Percentiles rank a stretch among this genome's conserved stretches.
These are phyloP conservation scores for Amanita molliuscula DNA, from an alignment of 768 basidiomycete genomes.

Conservation along the genomic window DNA sequence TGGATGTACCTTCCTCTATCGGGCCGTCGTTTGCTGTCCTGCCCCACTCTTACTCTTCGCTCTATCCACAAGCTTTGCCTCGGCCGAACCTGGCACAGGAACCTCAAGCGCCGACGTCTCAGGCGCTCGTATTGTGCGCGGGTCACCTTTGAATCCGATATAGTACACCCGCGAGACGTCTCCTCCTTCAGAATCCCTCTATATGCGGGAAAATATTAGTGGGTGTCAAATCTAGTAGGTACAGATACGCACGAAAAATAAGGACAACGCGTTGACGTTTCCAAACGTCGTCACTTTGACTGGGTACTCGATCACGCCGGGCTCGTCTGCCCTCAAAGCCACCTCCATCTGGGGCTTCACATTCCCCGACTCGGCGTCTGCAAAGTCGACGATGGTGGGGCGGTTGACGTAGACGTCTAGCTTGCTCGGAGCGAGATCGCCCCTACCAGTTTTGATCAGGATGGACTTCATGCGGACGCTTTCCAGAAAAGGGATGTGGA, in stretches of 20 bases:
- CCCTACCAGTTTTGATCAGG: slow-evolving; percentile 70
- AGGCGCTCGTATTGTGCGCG: slow-evolving; percentile 37
- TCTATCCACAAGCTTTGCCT: slow-evolving; percentile 55
- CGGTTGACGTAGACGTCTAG: slow-evolving; percentile 69
- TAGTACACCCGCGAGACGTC: slow-evolving; percentile 64
- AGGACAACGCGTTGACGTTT: slow-evolving; percentile 59
- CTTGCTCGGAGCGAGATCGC: slow-evolving; percentile 66
- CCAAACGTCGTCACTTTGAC: slow-evolving; percentile 67
- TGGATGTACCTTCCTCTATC: not conserved
- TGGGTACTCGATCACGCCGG: slow-evolving; percentile 65
- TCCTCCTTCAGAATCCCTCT: slow-evolving; percentile 63
- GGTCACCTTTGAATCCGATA: slow-evolving; percentile 77
- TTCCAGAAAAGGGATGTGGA: slow-evolving; percentile 74
- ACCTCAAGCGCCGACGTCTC: slow-evolving; percentile 59
- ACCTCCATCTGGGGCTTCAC: slow-evolving; percentile 65
- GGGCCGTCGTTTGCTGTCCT: slow-evolving; percentile 34
- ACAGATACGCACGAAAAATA: slow-evolving; percentile 63
- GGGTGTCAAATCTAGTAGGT: not conserved
- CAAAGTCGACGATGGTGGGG: slow-evolving; percentile 67
- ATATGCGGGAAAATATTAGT: not conserved
- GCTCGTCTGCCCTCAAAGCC: slow-evolving; percentile 60
- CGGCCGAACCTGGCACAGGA: slow-evolving; percentile 72
- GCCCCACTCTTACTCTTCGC: slow-evolving; percentile 45
- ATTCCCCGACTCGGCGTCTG: slow-evolving; percentile 44
- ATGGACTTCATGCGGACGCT: slow-evolving; percentile 70